These are phyloP conservation scores for Trichoderma gracile DNA, from an alignment of 2,329 filamentous ascomycete species.

Conservation along the genomic window DNA sequence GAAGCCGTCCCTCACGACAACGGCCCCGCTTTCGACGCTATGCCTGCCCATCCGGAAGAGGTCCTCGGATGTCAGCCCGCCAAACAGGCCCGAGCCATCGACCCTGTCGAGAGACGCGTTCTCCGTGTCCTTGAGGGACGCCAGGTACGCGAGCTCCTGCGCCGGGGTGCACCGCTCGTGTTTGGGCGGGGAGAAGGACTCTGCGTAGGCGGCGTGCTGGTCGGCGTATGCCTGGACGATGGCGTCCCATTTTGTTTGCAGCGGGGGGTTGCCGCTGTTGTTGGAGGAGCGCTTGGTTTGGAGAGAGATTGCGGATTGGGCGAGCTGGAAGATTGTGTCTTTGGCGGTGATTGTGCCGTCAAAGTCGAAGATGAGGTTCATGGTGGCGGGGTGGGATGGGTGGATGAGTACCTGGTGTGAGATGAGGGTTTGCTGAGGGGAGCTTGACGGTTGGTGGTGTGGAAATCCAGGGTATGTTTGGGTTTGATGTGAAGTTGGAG, in stretches of 20 bases:
- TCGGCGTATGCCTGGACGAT: conserved; percentile 50
- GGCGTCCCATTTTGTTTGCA: conserved; percentile 46
- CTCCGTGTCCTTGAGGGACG: conserved; percentile 48
- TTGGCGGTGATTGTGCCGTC: conserved; percentile 59
- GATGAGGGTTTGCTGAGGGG: background rate
- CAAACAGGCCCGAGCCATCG: conserved; percentile 47
- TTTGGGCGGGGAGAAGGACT: conserved; percentile 38
- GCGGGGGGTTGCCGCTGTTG: conserved; percentile 3
- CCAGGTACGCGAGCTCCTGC: conserved; percentile 48
- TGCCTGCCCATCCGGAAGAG: conserved; percentile 44
- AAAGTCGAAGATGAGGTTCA: conserved; percentile 58
- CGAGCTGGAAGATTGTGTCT: conserved; percentile 55
- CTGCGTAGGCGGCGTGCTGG: conserved; percentile 44
- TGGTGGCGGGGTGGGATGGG: conserved; percentile 23
- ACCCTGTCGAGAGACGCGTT: conserved; percentile 49
- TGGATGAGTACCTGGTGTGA: too few species aligned
- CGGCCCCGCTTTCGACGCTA: conserved; percentile 38
- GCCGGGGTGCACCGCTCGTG: conserved; percentile 38
- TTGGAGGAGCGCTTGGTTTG: conserved; percentile 29
- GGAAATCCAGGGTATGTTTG: too few species aligned
- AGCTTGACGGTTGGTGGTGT: background rate
- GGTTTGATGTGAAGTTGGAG: too few species aligned
- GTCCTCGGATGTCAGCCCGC: conserved; percentile 37
- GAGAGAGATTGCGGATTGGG: conserved; percentile 44
- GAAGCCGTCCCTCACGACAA: conserved; percentile 46